Evolutionary conservation across 352 stramenopile species (phyloP), one percentile per base, ranked within the genome.

Genomic region (Globisporangium spinosum): DNA sequence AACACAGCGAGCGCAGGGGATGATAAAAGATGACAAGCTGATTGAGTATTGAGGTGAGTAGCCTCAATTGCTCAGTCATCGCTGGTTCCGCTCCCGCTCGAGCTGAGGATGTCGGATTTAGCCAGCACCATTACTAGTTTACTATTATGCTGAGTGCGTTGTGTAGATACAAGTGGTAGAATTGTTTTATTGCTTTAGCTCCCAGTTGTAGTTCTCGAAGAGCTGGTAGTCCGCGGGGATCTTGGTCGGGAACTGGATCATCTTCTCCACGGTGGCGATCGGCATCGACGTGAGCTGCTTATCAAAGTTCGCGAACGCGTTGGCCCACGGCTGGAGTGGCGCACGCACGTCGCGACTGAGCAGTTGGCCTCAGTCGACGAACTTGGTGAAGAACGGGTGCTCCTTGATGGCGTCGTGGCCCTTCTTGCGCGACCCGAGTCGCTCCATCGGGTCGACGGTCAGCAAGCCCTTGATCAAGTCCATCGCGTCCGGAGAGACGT

Each of bases 181-280:
- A 17, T 17, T 29, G 12, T 23, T 32, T 47, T 35, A 55, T 51
- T 78, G 74, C 49, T 79, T 71, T 9, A 83, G 75, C 61, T 89
- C 79, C 86, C 87, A 94, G 71, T 93, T 93, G 74, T 91, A 94
- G 64, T 93, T 92, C 63, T 94, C 87, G 70, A 93, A 93, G 64
- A 94, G 76, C 65, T 93, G 84, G 62, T 94, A 90, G 70, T 92
- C 86, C 71, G 90, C 84, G 4, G 83, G 80, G 34, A 90, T 85
- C 67, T 91, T 89, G 8, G 85, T 76, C 4, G 84, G 82, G 68
- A 94, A 94, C 61, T 84, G 79, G 9, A 77, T 75, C 86, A 94
- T 94, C 61, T 80, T 89, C 47, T 92, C 82, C 49, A 92, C 82
- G 0, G 73, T 72, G 32, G 76, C 72, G 47, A 95, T 68, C 25